Base-by-base conservation (phyloP, 2,329 filamentous ascomycete genomes). In the Tolypocladium sp. region DNA sequence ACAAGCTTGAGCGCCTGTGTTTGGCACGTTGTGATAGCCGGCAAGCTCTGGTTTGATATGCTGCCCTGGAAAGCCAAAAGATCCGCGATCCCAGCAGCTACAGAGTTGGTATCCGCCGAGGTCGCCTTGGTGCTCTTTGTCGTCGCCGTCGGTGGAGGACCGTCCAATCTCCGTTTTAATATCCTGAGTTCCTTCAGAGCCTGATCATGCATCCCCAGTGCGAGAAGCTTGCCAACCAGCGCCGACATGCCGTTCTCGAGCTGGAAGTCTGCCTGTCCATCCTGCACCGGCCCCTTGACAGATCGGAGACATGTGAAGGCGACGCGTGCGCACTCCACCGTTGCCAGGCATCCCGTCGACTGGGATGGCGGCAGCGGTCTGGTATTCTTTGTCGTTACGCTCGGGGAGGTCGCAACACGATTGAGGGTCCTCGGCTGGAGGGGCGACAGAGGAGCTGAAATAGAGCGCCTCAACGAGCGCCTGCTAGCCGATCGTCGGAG, bases 231-330 rank as follows among this genome's bases (percentile, higher is more conserved):
- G 44, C 82, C 82, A 44, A 88, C 73, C 57, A 92, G 79, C 0
- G 86, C 84, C 20, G 88, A 82, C 79, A 90, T 89, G 58, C 89
- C 90, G 60, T 79, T 85, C 68, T 92, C 90, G 4, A 92, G 71
- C 67, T 92, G 88, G 44, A 89, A 74, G 52, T 82, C 79, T 1
- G 84, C 80, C n/a, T 86, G 74, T 12, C 80, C 73, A 12, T 84
- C 73, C 10, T 80, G 77, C 7, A 81, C 74, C 1, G 80, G 74
- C 33, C 80, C 76, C 56, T 88, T 82, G 30, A 85, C 67, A 35
- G 79, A 77, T 56, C 87, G 79, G 44, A 92, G 75, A 56, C 83
- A 85, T 8, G 80, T 74, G 66, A 92, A 90, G 2, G 87, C 88
- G 35, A 83, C 71, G 12, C 88, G 81, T 8, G 86, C 82, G 66